Conservation (phyloP, 441 rosid genomes). For the Pelargonium australe region DNA sequence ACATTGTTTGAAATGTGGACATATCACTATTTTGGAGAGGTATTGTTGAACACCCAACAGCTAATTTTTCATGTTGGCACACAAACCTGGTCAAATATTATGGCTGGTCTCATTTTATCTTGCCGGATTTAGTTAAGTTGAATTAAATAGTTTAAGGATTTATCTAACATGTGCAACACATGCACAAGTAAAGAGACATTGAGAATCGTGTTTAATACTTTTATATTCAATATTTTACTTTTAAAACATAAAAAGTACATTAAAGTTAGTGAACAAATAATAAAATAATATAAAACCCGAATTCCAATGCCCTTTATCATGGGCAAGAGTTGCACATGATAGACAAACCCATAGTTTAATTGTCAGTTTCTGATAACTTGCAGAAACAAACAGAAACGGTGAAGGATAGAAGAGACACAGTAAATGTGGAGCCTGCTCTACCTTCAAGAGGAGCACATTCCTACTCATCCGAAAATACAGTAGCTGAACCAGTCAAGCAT, state of each 20-base stretch:
- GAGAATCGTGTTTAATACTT: too few relatives aligned
- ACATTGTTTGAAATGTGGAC: background rate
- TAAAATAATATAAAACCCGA: too few relatives aligned
- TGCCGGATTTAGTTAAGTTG: slow-evolving; percentile 9
- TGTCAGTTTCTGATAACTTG: background rate
- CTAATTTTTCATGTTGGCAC: background rate
- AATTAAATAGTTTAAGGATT: slow-evolving; percentile 2
- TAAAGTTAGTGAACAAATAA: too few relatives aligned
- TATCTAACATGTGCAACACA: too few relatives aligned
- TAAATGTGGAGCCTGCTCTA: slow-evolving; percentile 1
- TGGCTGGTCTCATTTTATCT: slow-evolving; percentile 1
- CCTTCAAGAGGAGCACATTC: background rate
- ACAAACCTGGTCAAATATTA: background rate
- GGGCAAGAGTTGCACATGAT: too few relatives aligned
- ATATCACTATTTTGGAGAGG: background rate
- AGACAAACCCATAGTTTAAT: background rate
- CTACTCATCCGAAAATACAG: background rate
- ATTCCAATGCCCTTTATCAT: too few relatives aligned
- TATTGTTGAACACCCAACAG: background rate
- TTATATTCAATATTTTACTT: too few relatives aligned
- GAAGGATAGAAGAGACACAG: background rate
- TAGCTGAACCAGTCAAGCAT: background rate
- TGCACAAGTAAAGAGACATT: too few relatives aligned
- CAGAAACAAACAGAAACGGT: background rate
- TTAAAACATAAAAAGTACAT: too few relatives aligned